Evolutionary conservation across 2,329 filamentous ascomycete genomes (phyloP), one percentile per base, ranked within the genome.

Genomic region (Talaromyces sp.): DNA sequence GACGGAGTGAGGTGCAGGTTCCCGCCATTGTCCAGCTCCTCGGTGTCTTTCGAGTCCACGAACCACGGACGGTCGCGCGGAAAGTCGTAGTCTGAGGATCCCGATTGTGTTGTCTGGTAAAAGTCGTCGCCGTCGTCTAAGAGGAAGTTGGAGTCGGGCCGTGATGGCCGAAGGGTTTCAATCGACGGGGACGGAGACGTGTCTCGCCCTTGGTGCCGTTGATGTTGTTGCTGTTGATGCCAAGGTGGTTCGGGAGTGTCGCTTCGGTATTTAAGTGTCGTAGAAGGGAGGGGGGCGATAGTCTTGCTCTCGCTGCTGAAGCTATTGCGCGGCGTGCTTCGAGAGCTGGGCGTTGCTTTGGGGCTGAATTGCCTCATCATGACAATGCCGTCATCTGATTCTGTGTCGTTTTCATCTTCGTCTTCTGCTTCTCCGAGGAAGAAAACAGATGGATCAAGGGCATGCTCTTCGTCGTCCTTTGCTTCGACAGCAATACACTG

Each of bases 401-500:
- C 88, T 63, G 83, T 86, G 64, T 87, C 84, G 26, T 80, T 74
- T 48, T 79, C 80, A 5, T 60, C 58, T 24, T 55, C 51, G 21
- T 60, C 61, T 50, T 35, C 32, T 26, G 26, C 26, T 35, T 59
- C 57, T 31, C 57, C 60, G 3, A 62, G 51, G 32, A 59, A 60
- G 17, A 62, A 62, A 4, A 51, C 1, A 75, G 75, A 65, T 75
- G 57, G 76, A 35, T 78, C 74, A 41, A 66, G 72, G 43, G 75
- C 73, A 24, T 67, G 67, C 29, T 89, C 86, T 54, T 92, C 88
- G 26, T 88, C 88, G 64, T 90, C 86, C 76, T 95, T 95, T 67
- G 86, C 83, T 35, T 97, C 92, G 32, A 99, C 85, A 8, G 94
- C 94, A 65, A 97, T 97, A 72, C 92, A 97, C 72, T 97, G 93